These are phyloP conservation scores for Ramaria sp. DNA, from an alignment of 768 basidiomycete species.

Conservation along the genomic window DNA sequence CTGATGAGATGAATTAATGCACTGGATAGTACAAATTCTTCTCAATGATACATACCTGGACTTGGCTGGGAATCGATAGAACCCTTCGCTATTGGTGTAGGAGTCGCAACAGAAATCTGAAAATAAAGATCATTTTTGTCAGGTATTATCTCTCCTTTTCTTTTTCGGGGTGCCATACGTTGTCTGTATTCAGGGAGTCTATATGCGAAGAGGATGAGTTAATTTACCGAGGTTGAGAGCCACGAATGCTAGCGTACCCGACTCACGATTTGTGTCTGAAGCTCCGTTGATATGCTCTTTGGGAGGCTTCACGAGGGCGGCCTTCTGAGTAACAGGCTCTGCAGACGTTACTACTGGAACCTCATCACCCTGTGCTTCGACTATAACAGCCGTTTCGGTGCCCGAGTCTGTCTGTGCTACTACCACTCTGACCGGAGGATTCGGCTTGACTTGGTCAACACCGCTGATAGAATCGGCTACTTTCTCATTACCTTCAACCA, in stretches of 20 bases:
- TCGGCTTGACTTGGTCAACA: background rate
- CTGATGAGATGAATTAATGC: background rate
- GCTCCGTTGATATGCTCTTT: background rate
- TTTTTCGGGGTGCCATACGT: constrained; percentile 16
- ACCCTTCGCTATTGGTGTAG: background rate
- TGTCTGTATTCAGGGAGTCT: constrained; percentile 28
- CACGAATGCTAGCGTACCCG: constrained; percentile 29
- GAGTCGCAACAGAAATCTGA: background rate
- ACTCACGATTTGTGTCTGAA: constrained; percentile 9
- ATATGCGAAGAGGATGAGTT: constrained; percentile 29
- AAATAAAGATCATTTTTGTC: background rate
- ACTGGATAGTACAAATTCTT: background rate
- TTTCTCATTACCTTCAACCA: background rate
- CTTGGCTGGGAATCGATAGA: background rate
- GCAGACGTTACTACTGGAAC: constrained; percentile 19
- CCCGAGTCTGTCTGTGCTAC: background rate
- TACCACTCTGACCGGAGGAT: background rate
- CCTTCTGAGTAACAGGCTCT: constrained; percentile 10
- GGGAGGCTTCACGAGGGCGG: background rate
- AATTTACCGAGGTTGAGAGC: constrained; percentile 30
- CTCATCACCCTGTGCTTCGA: constrained; percentile 16
- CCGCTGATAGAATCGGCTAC: background rate
- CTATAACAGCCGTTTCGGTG: constrained; percentile 5
- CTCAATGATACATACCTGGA: background rate
- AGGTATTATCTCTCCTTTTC: no score